Percentiles rank a stretch among this genome's conserved stretches.
phyloP scores from a whole-genome alignment of 73 alveolate genomes.

The Paramecium pentaurelia region DNA sequence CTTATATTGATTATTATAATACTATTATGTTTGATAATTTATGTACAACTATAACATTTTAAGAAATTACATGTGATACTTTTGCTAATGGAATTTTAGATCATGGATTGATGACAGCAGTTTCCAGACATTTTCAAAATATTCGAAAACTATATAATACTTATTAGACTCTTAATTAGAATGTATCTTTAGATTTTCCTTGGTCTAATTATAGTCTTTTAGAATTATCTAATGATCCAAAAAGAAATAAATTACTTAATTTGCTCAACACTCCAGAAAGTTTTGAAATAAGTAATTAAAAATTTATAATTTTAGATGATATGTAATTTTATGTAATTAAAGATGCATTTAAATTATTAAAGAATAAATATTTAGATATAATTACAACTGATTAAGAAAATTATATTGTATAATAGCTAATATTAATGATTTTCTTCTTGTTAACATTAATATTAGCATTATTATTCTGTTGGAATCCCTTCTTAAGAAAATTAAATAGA shows the following conservation, averaged over 20 bases:
- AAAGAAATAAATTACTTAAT: neutral
- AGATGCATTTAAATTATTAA: neutral
- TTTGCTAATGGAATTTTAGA: conserved; percentile 25
- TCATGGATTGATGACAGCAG: conserved; percentile 44
- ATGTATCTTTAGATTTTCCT: neutral
- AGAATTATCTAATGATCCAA: neutral
- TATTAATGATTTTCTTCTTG: conserved; percentile 15
- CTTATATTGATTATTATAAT: conserved; percentile 29
- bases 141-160: neutral
- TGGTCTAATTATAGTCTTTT: neutral
- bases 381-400: neutral
- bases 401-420: neutral
- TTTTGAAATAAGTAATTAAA: conserved; percentile 12
- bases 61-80: neutral
- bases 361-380: neutral
- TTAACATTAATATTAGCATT: neutral
- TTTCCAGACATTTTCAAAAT: conserved; percentile 26
- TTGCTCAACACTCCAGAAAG: neutral
- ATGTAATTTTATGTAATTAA: neutral
- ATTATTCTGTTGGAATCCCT: conserved; percentile 47
- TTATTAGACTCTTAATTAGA: neutral
- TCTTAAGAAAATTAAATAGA: conserved; percentile 19
- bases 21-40: neutral
- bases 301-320: neutral
- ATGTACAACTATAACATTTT: neutral